phyloP scores from a whole-genome alignment of 352 stramenopile species.

The Pythium brachiatum region DNA sequence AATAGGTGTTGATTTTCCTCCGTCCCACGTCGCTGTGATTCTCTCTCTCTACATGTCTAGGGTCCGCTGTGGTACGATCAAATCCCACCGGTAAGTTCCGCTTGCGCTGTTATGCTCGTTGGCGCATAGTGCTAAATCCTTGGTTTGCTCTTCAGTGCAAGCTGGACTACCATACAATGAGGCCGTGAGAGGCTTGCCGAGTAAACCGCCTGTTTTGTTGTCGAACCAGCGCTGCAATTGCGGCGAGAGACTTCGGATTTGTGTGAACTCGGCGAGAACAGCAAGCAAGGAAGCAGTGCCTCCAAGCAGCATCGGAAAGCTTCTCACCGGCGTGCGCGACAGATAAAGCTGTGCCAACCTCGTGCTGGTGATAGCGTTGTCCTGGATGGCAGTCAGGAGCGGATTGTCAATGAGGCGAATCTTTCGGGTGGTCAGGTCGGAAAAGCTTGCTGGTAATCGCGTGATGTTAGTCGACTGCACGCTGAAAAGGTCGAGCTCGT shows the following conservation, averaged over 20 bases:
- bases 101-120: neutral
- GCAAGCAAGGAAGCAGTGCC: neutral
- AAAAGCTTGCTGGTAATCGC: conserved; percentile 5
- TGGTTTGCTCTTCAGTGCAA: neutral
- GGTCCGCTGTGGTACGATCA: conserved; percentile 13
- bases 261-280: conserved; percentile 11
- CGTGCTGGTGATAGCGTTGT: conserved; percentile 4
- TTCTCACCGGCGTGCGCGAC: conserved; percentile 8
- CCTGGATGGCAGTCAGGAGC: conserved; percentile 1
- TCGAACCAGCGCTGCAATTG: conserved; percentile 13
- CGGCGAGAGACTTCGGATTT: neutral
- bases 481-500: conserved; percentile 14
- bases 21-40: no score
- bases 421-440: neutral
- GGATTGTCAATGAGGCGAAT: conserved; percentile 17
- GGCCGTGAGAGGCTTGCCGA: neutral
- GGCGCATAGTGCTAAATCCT: neutral
- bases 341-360: neutral
- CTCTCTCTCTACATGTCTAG: conserved; percentile 7
- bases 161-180: conserved; percentile 7
- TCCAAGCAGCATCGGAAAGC: conserved; percentile 7
- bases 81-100: conserved; percentile 14
- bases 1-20: neutral
- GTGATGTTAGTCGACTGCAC: conserved; percentile 15
- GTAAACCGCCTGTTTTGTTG: neutral